Percentiles rank a stretch among this genome's conserved stretches.
Evolutionary conservation across 2,329 filamentous ascomycete species (phyloP).

Genomic region (Penicillium thymicola): DNA sequence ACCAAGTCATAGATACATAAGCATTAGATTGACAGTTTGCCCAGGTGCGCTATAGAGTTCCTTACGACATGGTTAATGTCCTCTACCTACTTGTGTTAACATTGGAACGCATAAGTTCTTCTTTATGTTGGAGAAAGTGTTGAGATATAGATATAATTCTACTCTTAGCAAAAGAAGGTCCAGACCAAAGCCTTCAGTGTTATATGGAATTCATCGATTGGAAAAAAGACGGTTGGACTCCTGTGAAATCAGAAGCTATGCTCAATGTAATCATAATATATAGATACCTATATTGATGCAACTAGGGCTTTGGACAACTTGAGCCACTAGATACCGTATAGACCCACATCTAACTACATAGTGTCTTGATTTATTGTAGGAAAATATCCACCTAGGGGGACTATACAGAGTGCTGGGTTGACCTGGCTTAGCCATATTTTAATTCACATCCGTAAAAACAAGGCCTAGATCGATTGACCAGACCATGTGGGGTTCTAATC

Average conservation of each 20-base stretch:
- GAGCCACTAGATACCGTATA: background rate
- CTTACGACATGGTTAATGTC: background rate
- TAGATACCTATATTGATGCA: background rate
- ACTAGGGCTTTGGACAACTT: too few relatives aligned
- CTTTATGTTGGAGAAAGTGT: background rate
- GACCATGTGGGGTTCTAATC: background rate
- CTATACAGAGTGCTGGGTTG: background rate
- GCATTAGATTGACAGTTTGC: background rate
- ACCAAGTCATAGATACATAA: constrained; percentile 2
- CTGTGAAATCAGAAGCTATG: background rate
- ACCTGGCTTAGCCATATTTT: background rate
- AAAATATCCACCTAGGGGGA: background rate
- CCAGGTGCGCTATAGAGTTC: background rate
- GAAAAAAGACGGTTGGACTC: background rate
- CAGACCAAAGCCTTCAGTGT: background rate
- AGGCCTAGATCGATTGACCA: background rate
- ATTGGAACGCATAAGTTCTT: background rate
- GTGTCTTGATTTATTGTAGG: background rate
- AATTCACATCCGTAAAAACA: background rate
- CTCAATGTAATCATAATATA: background rate
- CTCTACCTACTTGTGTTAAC: too few relatives aligned
- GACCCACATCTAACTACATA: background rate
- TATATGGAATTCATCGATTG: background rate
- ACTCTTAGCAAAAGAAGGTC: background rate
- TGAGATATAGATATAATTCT: background rate